These are phyloP conservation scores for Colletotrichum orchidophilum DNA, from an alignment of 2,329 filamentous ascomycete genomes.

Conservation along the genomic window DNA sequence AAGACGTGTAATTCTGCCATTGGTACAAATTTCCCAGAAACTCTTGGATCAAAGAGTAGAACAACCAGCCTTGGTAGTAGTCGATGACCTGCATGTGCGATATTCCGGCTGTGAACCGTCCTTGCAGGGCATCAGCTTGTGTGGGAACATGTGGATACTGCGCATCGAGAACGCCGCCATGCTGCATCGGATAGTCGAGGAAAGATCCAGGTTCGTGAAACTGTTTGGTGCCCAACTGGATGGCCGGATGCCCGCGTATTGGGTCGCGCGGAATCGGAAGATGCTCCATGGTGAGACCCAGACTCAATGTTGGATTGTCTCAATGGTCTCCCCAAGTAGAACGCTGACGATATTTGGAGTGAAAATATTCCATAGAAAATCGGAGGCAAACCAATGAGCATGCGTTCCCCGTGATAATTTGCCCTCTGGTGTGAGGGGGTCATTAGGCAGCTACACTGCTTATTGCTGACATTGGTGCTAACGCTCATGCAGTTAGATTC, in stretches of 20 bases:
- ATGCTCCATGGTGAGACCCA: slow-evolving; percentile 15
- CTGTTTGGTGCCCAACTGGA: not conserved
- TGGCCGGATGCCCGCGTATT: not conserved
- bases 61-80: slow-evolving; percentile 23
- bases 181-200: slow-evolving; percentile 12
- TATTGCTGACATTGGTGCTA: not conserved
- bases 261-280: slow-evolving; percentile 26
- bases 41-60: slow-evolving; percentile 1
- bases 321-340: not conserved
- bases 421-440: not conserved
- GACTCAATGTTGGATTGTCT: not conserved
- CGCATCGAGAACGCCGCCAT: slow-evolving; percentile 1
- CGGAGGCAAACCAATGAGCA: not conserved
- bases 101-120: not conserved
- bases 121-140: slow-evolving; percentile 12
- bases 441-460: not conserved
- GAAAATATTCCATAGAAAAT: not conserved
- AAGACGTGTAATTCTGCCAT: not conserved
- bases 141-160: slow-evolving; percentile 14
- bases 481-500: not conserved
- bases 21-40: not conserved
- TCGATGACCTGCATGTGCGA: slow-evolving; percentile 7
- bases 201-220: slow-evolving; percentile 10
- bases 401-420: too few species aligned
- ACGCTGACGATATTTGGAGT: not conserved